A percentile compares a stretch with the other conserved stretches of the same genome.
Conservation (phyloP, 495 filamentous ascomycete species). For the Glutinoglossum americanum region DNA sequence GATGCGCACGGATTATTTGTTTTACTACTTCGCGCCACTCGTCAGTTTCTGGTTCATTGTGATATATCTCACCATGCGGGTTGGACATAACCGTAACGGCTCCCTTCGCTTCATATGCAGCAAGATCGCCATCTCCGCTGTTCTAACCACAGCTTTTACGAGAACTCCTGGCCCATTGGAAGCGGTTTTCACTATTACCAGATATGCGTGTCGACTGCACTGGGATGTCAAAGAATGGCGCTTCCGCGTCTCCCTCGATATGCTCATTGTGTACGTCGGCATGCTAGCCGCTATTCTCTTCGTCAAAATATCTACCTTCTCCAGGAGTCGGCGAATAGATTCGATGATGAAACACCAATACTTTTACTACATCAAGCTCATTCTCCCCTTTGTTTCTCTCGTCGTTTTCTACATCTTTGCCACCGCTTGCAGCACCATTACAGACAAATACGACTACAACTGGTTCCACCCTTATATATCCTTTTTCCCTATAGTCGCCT, state of each 20-base stretch:
- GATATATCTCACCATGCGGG: slow-evolving; percentile 26
- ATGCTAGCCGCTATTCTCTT: slow-evolving; percentile 26
- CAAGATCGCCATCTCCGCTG: slow-evolving; percentile 28
- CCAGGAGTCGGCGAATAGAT: background rate
- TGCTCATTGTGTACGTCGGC: slow-evolving; percentile 29
- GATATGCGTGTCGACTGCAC: slow-evolving; percentile 17
- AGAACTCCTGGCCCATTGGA: slow-evolving; percentile 25
- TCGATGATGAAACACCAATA: background rate
- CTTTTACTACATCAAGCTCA: background rate
- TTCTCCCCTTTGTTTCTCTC: background rate
- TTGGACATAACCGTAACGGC: slow-evolving; percentile 20
- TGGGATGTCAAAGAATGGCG: slow-evolving; percentile 26
- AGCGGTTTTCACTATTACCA: slow-evolving; percentile 16
- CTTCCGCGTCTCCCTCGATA: slow-evolving; percentile 25
- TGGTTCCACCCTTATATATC: slow-evolving; percentile 30
- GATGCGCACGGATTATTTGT: slow-evolving; percentile 33
- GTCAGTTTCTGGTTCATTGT: slow-evolving; percentile 39
- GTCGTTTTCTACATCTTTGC: slow-evolving; percentile 17
- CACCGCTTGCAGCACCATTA: background rate
- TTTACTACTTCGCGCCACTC: slow-evolving; percentile 39
- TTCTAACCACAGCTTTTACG: slow-evolving; percentile 21
- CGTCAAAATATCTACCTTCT: slow-evolving; percentile 8
- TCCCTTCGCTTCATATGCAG: slow-evolving; percentile 20
- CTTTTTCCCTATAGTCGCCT: slow-evolving; percentile 29
- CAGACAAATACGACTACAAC: slow-evolving; percentile 25